Evolutionary conservation across 129 eudicot species (phyloP), one percentile per base, ranked within the genome.

Genomic region (Kitagawia praeruptora): DNA sequence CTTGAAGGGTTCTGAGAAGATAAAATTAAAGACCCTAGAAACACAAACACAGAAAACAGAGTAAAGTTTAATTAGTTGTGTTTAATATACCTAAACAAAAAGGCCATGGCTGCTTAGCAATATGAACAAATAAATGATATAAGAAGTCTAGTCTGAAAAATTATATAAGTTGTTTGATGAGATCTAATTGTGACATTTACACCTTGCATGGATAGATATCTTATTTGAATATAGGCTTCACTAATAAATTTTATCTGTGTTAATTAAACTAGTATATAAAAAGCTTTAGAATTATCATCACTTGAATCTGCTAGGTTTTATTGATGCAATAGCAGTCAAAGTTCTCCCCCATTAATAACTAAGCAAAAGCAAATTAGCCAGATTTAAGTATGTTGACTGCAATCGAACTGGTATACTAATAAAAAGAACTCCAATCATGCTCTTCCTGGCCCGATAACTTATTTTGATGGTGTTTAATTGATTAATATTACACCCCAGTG

Each of bases 1-100:
- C 89, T 95, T 95, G 40, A 84, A 87, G 72, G 99, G 99, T 82
- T 92, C 99, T 14, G 99, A 95, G 82, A 92, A 85, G 28, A 90
- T 89, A 85, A 90, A 95, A 58, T 84, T 40, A 49, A 92, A 79
- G 40, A 95, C 91, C 99, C 98, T 95, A 88, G 63, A 31, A 75
- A 2, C 75, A 45, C 42, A 70, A 39, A n/a, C 39, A 42, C 40
- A 19, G 15, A 18, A 79, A 31, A 69, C 37, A 48, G 69, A n/a
- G 69, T 61, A 61, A 61, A 15, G 15, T n/a, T 58, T 54, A 6
- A n/a, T 23, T 58, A 58, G 66, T 10, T 58, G n/a, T 8, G 13
- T 58, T 58, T 23, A 23, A 58, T 13, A 58, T 58, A 56, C n/a
- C 11, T 8, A 23, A 2, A 58, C 66, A 58, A 58, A 58, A 4